Evolutionary conservation across 1,284 basidiomycete genomes (phyloP), one percentile per base, ranked within the genome.

Genomic region (Schizophyllum amplum): DNA sequence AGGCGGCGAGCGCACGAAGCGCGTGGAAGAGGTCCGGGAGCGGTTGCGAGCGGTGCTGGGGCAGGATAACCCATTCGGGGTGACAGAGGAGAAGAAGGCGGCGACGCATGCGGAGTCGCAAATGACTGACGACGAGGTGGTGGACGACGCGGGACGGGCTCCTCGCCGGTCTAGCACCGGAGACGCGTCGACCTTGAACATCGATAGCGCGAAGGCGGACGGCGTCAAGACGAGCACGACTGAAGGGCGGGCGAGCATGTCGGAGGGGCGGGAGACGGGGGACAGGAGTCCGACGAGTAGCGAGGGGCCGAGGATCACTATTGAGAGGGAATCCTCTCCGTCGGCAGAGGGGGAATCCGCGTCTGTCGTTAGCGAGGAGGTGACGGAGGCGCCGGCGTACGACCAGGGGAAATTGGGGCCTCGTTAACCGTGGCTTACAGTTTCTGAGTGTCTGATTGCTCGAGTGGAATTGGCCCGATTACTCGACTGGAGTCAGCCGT

Each of bases 1-100:
- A 62, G 92, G 92, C 23, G 84, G 88, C 1, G 77, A 82, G 61
- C 79, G 83, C 65, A 92, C 92, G 5, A 92, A 90, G 67, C 86
- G 92, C 61, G 82, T 82, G 1, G 78, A 83, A 59, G 79, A 84
- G 63, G 90, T 95, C 15, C 80, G 86, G 66, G 76, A 85, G 57
- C 78, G 84, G 56, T 73, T 96, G 1, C 80, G 83, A 48, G 76
- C 80, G 26, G 91, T 88, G 1, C 76, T 95, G 25, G 79, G 33
- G 17, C 11, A 42, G 33, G 33, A 42, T 17, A 42, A 42, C 7
- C 33, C 33, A 3, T 42, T 42, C 33, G 33, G 11, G 17, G 13
- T 17, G 3, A 13, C 33, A 17, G 33, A 42, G 17, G 17, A 42
- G 33, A 17, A 42, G 33, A 9, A 9, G 17, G 11, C 33, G 4